Percentiles rank a stretch among this genome's conserved stretches.
These are phyloP conservation scores for Aspergillus vadensis DNA, from an alignment of 2,329 filamentous ascomycete genomes.

Conservation along the genomic window DNA sequence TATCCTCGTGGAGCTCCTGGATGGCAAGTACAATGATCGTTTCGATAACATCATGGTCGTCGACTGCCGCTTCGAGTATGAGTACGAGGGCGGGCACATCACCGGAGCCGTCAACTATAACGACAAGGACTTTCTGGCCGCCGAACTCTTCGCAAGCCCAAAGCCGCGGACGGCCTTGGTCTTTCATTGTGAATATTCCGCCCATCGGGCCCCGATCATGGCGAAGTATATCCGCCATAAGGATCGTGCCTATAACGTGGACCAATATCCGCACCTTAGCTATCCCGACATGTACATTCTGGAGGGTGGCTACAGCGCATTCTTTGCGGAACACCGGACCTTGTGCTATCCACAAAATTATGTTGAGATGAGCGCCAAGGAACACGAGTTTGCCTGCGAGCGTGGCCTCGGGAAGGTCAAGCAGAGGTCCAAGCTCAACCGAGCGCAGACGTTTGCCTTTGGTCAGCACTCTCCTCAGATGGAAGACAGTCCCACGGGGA, in stretches of 20 bases:
- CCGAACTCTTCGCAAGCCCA: conserved; percentile 73
- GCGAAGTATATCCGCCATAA: conserved; percentile 88
- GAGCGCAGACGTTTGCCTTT: conserved; percentile 94
- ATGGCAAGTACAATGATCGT: conserved; percentile 74
- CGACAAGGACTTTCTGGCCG: conserved; percentile 84
- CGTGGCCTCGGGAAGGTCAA: conserved; percentile 92
- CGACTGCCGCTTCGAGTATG: conserved; percentile 98
- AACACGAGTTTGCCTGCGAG: conserved; percentile 90
- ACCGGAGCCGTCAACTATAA: conserved; percentile 93
- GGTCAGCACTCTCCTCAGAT: conserved; percentile 67
- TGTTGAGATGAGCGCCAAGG: conserved; percentile 91
- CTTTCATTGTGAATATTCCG: conserved; percentile 98
- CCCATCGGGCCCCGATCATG: conserved; percentile 93
- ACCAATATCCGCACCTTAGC: conserved; percentile 83
- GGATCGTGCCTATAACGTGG: conserved; percentile 82
- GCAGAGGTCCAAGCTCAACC: conserved; percentile 78
- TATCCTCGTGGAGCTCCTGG: conserved; percentile 82
- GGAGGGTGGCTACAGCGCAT: conserved; percentile 92
- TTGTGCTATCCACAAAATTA: conserved; percentile 95
- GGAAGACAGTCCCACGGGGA: conserved; percentile 64
- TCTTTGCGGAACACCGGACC: conserved; percentile 75
- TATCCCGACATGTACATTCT: conserved; percentile 98
- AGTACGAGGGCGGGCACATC: conserved; percentile 96
- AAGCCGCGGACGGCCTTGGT: conserved; percentile 77
- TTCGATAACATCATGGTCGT: conserved; percentile 85